These are phyloP conservation scores for Craspedostauros australis DNA, from an alignment of 108 stramenopile species.

Conservation along the genomic window DNA sequence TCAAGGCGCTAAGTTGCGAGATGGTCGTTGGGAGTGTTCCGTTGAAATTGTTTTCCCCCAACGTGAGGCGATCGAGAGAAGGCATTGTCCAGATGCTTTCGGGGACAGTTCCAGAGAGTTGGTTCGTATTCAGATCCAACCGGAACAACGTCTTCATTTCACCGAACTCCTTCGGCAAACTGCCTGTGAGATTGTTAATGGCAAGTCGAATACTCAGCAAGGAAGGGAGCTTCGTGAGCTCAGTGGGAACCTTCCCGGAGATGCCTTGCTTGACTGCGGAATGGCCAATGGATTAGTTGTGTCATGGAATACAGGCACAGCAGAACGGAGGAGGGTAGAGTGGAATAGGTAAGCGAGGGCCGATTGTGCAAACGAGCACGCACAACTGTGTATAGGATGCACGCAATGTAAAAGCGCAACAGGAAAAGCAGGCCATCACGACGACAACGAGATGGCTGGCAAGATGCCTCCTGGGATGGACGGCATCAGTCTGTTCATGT, in stretches of 20 bases:
- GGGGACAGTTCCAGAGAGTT: slow-evolving; percentile 25
- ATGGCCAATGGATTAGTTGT: slow-evolving; percentile 2
- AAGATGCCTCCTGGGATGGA: too few species aligned
- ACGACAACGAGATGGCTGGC: too few species aligned
- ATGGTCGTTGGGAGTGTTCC: slow-evolving; percentile 24
- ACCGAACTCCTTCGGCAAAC: slow-evolving; percentile 17
- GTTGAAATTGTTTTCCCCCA: slow-evolving; percentile 8
- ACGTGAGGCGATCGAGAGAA: slow-evolving; percentile 8
- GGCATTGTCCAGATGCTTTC: slow-evolving; percentile 9
- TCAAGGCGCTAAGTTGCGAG: slow-evolving; percentile 9
- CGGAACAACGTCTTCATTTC: slow-evolving; percentile 20
- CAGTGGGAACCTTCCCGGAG: slow-evolving; percentile 16
- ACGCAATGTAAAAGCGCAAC: too few species aligned
- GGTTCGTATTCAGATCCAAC: slow-evolving; percentile 35
- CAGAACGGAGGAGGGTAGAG: too few species aligned
- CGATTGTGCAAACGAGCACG: too few species aligned
- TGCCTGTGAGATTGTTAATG: slow-evolving; percentile 28
- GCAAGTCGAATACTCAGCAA: slow-evolving; percentile 18
- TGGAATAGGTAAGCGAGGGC: too few species aligned
- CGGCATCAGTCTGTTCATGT: not conserved
- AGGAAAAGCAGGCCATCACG: too few species aligned
- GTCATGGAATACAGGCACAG: too few species aligned
- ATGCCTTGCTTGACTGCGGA: slow-evolving; percentile 18
- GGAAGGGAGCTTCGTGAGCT: slow-evolving; percentile 14
- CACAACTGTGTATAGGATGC: too few species aligned